Evolutionary conservation across 1,284 basidiomycete genomes (phyloP).

Genomic region (Vanrija sp.): DNA sequence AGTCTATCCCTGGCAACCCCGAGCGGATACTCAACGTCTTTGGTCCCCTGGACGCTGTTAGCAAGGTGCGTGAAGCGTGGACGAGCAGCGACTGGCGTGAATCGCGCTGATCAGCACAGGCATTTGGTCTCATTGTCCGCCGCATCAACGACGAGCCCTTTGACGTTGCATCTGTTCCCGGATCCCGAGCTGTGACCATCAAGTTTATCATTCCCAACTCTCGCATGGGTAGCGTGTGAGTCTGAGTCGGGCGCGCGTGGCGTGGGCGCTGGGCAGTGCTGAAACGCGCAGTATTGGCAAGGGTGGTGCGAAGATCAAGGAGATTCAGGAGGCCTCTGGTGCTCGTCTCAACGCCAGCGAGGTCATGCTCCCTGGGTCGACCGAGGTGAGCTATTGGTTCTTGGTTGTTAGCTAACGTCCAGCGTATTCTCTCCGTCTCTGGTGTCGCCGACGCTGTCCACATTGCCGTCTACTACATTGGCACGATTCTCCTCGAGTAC

Average conservation of each 20-base stretch:
- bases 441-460: conserved; percentile 99
- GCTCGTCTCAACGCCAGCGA: conserved; percentile 94
- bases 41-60: conserved; percentile 95
- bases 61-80: conserved; percentile 63
- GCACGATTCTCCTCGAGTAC: conserved; percentile 92
- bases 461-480: conserved; percentile 98
- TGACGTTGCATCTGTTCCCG: conserved; percentile 93
- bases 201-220: conserved; percentile 99
- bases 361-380: conserved; percentile 97
- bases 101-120: conserved; percentile 54
- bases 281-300: conserved; percentile 68
- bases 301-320: conserved; percentile 96
- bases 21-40: conserved; percentile 97
- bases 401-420: conserved; percentile 9
- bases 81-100: not conserved
- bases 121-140: conserved; percentile 96
- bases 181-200: conserved; percentile 96
- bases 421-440: conserved; percentile 94
- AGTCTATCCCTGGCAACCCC: conserved; percentile 94
- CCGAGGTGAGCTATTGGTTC: conserved; percentile 64
- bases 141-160: conserved; percentile 99
- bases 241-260: conserved; percentile 6
- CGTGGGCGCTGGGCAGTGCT: not conserved
- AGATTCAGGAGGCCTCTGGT: conserved; percentile 98
- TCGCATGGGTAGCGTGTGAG: conserved; percentile 89